Conservation (phyloP, 306 rosid species). For the Alnus glutinosa region DNA sequence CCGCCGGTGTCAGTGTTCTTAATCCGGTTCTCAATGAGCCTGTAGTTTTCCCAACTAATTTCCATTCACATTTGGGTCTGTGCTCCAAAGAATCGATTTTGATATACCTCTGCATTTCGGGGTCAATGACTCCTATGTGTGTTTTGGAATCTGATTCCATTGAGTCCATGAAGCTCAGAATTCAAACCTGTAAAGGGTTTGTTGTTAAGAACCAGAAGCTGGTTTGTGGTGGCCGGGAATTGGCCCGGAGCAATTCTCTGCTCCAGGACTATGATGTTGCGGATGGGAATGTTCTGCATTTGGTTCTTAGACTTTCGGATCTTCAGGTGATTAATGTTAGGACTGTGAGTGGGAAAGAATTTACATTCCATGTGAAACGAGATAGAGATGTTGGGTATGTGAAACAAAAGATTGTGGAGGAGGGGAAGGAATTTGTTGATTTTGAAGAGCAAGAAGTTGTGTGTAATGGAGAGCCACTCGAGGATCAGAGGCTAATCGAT, state of each 20-base stretch:
- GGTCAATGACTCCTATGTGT: slow-evolving; percentile 63
- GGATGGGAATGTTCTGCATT: slow-evolving; percentile 82
- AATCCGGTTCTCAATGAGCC: slow-evolving; percentile 55
- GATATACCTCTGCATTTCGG: slow-evolving; percentile 57
- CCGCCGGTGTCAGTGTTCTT: slow-evolving; percentile 70
- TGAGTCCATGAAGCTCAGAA: slow-evolving; percentile 78
- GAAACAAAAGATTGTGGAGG: slow-evolving; percentile 69
- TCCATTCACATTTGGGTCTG: slow-evolving; percentile 37
- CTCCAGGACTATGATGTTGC: slow-evolving; percentile 81
- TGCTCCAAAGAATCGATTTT: slow-evolving; percentile 53
- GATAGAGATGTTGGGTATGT: slow-evolving; percentile 78
- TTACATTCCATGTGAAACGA: slow-evolving; percentile 68
- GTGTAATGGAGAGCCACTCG: slow-evolving; percentile 69
- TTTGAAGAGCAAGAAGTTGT: slow-evolving; percentile 78
- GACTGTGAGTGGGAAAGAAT: slow-evolving; percentile 68
- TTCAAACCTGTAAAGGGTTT: slow-evolving; percentile 68
- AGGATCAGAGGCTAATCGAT: slow-evolving; percentile 79
- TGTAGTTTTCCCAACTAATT: slow-evolving; percentile 33
- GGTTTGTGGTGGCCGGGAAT: slow-evolving; percentile 89
- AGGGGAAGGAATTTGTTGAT: slow-evolving; percentile 65
- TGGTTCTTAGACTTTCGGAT: slow-evolving; percentile 78
- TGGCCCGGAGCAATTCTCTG: slow-evolving; percentile 70
- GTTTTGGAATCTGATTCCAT: slow-evolving; percentile 77
- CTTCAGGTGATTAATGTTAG: slow-evolving; percentile 73
- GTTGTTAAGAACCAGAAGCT: slow-evolving; percentile 78